phyloP scores from a whole-genome alignment of 2,329 filamentous ascomycete genomes.

The Diplodia sapinea region DNA sequence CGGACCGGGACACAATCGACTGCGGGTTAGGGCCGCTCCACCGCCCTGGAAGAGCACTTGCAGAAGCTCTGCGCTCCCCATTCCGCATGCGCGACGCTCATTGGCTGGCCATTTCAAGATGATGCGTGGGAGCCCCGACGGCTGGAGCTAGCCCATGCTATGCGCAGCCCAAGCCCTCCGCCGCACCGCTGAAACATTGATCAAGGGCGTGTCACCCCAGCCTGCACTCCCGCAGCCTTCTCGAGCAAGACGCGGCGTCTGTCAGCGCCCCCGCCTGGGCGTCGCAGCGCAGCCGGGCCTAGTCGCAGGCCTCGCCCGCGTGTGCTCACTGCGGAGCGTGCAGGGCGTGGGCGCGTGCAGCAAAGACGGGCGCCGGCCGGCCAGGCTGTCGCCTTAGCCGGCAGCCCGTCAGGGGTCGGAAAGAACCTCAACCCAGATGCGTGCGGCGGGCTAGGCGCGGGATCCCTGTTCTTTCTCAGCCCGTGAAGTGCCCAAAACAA shows the following conservation, averaged over 20 bases:
- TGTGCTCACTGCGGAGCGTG: not conserved
- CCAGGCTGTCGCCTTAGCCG: slow-evolving; percentile 22
- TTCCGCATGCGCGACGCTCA: slow-evolving; percentile 31
- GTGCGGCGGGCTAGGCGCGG: slow-evolving; percentile 21
- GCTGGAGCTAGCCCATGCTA: slow-evolving; percentile 29
- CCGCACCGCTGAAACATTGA: slow-evolving; percentile 27
- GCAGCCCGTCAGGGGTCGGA: slow-evolving; percentile 24
- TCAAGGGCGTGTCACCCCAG: slow-evolving; percentile 26
- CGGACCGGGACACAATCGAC: slow-evolving; percentile 25
- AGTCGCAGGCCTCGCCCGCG: not conserved
- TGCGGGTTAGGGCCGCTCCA: slow-evolving; percentile 29
- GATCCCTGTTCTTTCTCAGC: slow-evolving; percentile 17
- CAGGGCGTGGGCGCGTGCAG: slow-evolving; percentile 1
- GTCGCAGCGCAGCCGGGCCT: slow-evolving; percentile 4
- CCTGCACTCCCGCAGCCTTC: slow-evolving; percentile 17
- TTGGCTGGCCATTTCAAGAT: slow-evolving; percentile 37
- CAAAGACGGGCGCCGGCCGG: not conserved
- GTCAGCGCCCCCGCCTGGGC: slow-evolving; percentile 13
- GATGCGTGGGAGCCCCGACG: slow-evolving; percentile 24
- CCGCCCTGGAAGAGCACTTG: slow-evolving; percentile 28
- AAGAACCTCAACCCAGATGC: slow-evolving; percentile 25
- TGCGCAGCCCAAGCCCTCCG: slow-evolving; percentile 26
- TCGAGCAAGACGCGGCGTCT: slow-evolving; percentile 11
- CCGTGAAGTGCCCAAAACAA: slow-evolving; percentile 25
- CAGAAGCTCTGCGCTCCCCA: slow-evolving; percentile 25